A percentile compares a stretch with the other conserved stretches of the same genome.
These are phyloP conservation scores for Hemisphaericaspora xylofermentans DNA, from an alignment of 1,139 yeast species.

Conservation along the genomic window DNA sequence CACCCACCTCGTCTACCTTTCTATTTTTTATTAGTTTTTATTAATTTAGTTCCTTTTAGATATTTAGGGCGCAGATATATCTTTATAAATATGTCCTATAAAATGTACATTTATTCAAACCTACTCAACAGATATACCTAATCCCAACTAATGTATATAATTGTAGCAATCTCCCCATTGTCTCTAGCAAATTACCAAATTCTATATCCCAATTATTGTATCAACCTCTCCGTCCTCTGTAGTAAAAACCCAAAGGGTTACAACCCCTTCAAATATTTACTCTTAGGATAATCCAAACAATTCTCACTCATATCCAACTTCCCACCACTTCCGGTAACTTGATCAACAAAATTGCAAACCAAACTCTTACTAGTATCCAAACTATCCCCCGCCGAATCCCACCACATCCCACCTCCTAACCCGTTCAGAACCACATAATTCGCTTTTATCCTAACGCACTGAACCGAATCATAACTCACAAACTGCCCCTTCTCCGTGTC, in stretches of 20 bases:
- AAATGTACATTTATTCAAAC: no score
- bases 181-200: no score
- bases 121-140: no score
- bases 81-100: no score
- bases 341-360: slow-evolving; percentile 40
- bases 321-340: slow-evolving; percentile 36
- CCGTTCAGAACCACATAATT: slow-evolving; percentile 45
- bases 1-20: no score
- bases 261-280: slow-evolving; percentile 17
- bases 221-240: neutral
- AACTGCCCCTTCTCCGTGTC: slow-evolving; percentile 40
- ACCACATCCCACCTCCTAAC: slow-evolving; percentile 89
- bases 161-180: no score
- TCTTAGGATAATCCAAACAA: slow-evolving; percentile 17
- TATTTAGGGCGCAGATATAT: no score
- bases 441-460: slow-evolving; percentile 58
- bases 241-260: neutral
- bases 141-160: no score
- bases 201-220: neutral
- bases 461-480: slow-evolving; percentile 65
- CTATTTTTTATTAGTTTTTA: no score
- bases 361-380: slow-evolving; percentile 32
- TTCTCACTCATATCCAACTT: slow-evolving; percentile 19
- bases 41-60: no score
- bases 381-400: slow-evolving; percentile 86